Evolutionary conservation across 2,329 filamentous ascomycete species (phyloP).

Genomic region (Trichoderma afroharzianum): DNA sequence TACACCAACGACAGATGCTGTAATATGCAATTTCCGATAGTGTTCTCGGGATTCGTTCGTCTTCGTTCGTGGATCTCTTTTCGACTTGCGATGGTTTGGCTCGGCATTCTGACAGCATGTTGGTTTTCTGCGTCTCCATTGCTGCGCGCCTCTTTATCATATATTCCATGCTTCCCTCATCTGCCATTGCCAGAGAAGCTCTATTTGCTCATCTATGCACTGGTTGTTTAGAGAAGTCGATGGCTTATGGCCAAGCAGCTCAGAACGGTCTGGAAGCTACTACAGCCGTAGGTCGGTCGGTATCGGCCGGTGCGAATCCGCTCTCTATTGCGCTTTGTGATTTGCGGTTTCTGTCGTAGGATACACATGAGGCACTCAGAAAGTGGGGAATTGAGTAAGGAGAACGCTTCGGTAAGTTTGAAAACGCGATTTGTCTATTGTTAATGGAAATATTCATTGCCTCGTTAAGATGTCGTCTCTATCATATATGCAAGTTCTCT

Average conservation of each 20-base stretch:
- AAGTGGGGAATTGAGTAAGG: background rate
- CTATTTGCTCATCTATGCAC: background rate
- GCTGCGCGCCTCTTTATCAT: background rate
- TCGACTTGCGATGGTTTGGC: background rate
- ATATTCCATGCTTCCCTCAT: background rate
- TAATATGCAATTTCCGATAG: background rate
- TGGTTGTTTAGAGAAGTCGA: background rate
- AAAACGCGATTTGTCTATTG: background rate
- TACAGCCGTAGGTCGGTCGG: background rate
- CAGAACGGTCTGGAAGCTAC: background rate
- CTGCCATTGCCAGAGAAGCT: background rate
- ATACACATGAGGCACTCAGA: background rate
- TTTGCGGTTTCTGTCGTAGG: background rate
- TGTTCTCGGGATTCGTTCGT: background rate
- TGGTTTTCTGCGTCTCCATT: background rate
- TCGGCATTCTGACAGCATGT: background rate
- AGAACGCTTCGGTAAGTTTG: background rate
- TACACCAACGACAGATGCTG: background rate
- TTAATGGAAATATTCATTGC: background rate
- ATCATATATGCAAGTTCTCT: background rate
- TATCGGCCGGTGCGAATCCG: background rate
- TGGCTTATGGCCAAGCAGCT: background rate
- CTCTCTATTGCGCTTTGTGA: background rate
- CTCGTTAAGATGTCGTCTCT: conserved; percentile 8
- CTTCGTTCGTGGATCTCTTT: background rate